Percentiles rank a stretch among this genome's conserved stretches.
phyloP scores from a whole-genome alignment of 2,329 filamentous ascomycete genomes.

The Talaromyces sp. region DNA sequence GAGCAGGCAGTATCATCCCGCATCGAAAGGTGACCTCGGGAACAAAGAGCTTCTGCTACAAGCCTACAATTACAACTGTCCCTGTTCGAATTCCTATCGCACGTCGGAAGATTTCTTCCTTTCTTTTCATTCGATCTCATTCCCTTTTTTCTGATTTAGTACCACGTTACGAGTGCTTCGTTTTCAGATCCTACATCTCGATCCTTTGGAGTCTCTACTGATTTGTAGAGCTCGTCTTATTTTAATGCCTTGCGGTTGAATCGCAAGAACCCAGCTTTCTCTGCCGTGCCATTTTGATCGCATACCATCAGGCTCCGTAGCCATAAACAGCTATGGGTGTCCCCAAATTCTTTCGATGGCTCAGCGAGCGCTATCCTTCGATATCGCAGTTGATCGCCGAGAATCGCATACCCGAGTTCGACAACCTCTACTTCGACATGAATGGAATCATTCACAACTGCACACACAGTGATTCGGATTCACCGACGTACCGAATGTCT shows the following conservation, averaged over 20 bases:
- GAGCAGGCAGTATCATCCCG: background rate
- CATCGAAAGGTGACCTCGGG: background rate
- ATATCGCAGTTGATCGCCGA: slow-evolving; percentile 98
- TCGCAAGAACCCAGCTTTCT: background rate
- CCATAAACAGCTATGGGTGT: slow-evolving; percentile 56
- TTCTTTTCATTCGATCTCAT: background rate
- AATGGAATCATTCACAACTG: slow-evolving; percentile 99
- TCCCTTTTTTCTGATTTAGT: background rate
- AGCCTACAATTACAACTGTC: too few relatives aligned
- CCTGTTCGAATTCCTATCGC: background rate
- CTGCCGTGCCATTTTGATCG: slow-evolving; percentile 16
- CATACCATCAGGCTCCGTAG: slow-evolving; percentile 17
- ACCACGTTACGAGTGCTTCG: background rate
- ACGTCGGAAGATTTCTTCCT: background rate
- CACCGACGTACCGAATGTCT: slow-evolving; percentile 83
- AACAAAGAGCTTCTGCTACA: too few relatives aligned
- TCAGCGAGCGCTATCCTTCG: slow-evolving; percentile 96
- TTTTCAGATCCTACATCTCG: background rate
- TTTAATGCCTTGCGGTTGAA: slow-evolving; percentile 16
- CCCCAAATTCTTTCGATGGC: slow-evolving; percentile 94
- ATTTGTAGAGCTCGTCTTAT: slow-evolving; percentile 12
- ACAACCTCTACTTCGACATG: slow-evolving; percentile 86
- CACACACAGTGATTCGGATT: slow-evolving; percentile 93
- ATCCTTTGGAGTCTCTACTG: background rate
- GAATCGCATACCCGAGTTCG: slow-evolving; percentile 98